Base-by-base conservation (phyloP, 2,329 filamentous ascomycete genomes). In the Allantophomopsis cytisporea region DNA sequence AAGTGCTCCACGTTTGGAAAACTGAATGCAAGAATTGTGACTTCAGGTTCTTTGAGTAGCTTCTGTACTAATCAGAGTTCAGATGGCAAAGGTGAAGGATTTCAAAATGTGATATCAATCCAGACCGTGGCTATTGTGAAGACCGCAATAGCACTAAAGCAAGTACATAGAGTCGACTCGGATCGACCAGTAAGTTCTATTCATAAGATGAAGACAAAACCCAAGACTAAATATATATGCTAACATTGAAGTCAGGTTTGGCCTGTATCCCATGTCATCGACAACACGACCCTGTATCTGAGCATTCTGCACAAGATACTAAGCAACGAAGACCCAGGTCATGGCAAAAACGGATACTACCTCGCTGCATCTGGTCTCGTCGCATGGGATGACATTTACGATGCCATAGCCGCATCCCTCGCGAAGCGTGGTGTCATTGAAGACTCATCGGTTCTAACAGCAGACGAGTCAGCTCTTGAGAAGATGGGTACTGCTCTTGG, bases 211-310 rank as follows among this genome's bases (percentile, higher is more conserved):
- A 20, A 20, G 18, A 4, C 18, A 4, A 20, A 7, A 20, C 18
- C 18, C 18, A 20, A 20, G 4, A 20, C 4, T 20, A n/a, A n/a
- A n/a, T n/a, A n/a, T n/a, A n/a, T 20, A 7, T 20, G 4, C 18
- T 20, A 20, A 20, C n/a, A n/a, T n/a, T 20, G 7, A 20, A 20
- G 18, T 4, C 18, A 20, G 18, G 18, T 20, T 20, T 73, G 70
- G 70, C 69, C 69, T 0, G 69, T 74, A 5, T 69, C 63, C 41
- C 66, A 73, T 40, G 48, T 73, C 4, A 8, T 48, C 0, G 69
- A 74, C 41, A 73, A 61, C 28, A 58, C 63, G 0, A 49, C 48
- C 0, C 45, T 73, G 1, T 73, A 71, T 39, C 37, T 71, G 2
- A 49, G 60, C 2, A 53, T 73, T 0, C 46, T 72, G 6, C 55